Percentiles rank a stretch among this genome's conserved stretches.
Conservation (phyloP, 2,329 filamentous ascomycete species). For the Claviceps arundinis region DNA sequence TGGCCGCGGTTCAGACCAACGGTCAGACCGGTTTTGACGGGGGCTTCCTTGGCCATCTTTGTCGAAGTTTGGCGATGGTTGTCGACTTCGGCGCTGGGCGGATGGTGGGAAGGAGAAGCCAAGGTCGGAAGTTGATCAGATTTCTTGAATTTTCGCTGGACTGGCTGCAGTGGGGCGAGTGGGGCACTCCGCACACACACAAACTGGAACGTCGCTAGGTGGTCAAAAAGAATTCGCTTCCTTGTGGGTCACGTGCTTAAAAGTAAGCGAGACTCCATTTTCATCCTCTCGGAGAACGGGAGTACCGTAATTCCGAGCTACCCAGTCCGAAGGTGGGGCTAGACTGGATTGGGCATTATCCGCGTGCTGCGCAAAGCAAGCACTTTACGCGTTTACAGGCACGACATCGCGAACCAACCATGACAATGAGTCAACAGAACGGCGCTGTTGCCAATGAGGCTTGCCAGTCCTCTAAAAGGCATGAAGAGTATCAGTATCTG, state of each 20-base stretch:
- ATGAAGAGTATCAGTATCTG: conserved; percentile 93
- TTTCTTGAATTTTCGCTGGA: conserved; percentile 12
- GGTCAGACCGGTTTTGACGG: conserved; percentile 44
- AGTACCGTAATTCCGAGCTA: neutral
- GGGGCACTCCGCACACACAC: conserved; percentile 2
- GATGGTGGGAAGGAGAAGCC: conserved; percentile 14
- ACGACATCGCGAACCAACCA: neutral
- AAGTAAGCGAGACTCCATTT: conserved; percentile 8
- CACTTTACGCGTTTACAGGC: conserved; percentile 1
- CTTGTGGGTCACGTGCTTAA: conserved; percentile 17
- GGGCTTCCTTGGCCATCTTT: conserved; percentile 47
- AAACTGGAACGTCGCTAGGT: neutral
- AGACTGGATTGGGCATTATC: neutral
- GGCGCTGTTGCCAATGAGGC: neutral
- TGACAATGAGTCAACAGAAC: conserved; percentile 1
- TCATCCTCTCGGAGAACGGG: neutral
- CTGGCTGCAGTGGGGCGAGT: conserved; percentile 1
- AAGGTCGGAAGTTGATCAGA: neutral
- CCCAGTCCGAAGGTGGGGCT: neutral
- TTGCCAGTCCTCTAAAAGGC: conserved; percentile 17
- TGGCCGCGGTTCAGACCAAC: conserved; percentile 51
- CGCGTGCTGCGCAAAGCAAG: conserved; percentile 1
- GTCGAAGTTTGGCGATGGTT: conserved; percentile 18
- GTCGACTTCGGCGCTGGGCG: conserved; percentile 14
- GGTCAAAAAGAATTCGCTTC: neutral